Conservation (phyloP, 805 yeast species). For the Deakozyma indianensis region DNA sequence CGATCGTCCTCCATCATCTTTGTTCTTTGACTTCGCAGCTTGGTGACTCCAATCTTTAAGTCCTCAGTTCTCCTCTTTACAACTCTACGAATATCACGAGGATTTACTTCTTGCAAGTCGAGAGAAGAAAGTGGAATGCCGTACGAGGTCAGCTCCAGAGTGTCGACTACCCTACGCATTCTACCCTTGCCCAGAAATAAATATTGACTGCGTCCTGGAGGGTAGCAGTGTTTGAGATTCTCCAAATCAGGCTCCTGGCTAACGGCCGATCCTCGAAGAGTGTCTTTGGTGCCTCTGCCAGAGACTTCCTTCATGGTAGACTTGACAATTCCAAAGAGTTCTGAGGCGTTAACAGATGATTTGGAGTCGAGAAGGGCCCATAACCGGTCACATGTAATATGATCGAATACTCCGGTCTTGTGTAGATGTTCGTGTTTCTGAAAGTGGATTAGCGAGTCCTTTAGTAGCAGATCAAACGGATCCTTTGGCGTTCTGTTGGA, state of each 20-base stretch:
- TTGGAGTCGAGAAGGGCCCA: conserved; percentile 33
- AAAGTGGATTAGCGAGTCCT: conserved; percentile 54
- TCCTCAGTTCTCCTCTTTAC: not conserved
- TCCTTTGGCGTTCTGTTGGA: conserved; percentile 58
- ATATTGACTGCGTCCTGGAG: conserved; percentile 21
- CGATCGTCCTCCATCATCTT: conserved; percentile 3
- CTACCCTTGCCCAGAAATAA: conserved; percentile 39
- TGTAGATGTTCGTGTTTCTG: conserved; percentile 55
- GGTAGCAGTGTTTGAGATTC: conserved; percentile 16
- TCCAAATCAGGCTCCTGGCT: conserved; percentile 24
- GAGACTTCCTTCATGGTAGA: conserved; percentile 57
- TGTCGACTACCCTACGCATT: conserved; percentile 16
- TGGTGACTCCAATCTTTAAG: conserved; percentile 3
- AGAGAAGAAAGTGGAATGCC: conserved; percentile 12
- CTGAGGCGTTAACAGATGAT: conserved; percentile 14
- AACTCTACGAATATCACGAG: conserved; percentile 1
- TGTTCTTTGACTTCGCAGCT: conserved; percentile 2
- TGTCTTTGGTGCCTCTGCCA: conserved; percentile 19
- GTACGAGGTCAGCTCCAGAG: conserved; percentile 9
- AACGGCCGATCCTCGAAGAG: conserved; percentile 12
- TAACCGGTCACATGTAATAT: conserved; percentile 36
- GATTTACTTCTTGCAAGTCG: conserved; percentile 5
- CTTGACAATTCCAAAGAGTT: conserved; percentile 38
- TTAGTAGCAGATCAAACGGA: conserved; percentile 66
- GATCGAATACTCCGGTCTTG: conserved; percentile 39